Base-by-base conservation (phyloP, 73 alveolate species). In the Breviolum minutum region DNA sequence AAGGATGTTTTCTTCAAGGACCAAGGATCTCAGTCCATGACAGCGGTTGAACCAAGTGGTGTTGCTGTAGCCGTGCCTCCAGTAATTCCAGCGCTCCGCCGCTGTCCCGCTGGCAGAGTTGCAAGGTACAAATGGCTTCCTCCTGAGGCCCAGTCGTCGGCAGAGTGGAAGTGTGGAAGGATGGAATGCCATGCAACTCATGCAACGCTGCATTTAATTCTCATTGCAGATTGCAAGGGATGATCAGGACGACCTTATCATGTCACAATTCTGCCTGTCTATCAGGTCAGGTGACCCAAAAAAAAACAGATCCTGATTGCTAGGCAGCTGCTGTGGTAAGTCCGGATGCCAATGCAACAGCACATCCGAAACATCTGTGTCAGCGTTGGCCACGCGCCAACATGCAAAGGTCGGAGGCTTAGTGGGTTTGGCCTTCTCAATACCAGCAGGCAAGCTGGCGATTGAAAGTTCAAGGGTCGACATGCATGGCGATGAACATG, bases 11-110 rank as follows among this genome's bases (percentile, higher is more conserved):
- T 17, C 24, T 22, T 48, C 11, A 48, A 81, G 20, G 70, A 17
- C 76, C 74, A 22, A 83, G 74, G 73, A 2, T 27, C 77, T 63
- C 79, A 14, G 80, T 86, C 79, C 79, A 61, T 61, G 81, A 88
- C 26, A 64, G 29, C 90, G 91, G 90, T 19, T 80, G 77, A 60
- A 60, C 91, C 80, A 92, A 40, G 90, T 74, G 98, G 29, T 74
- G 98, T 73, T 92, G 86, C 68, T 92, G 98, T 71, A 92, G 61
- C 27, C 91, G 63, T 11, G 98, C 98, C 19, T 92, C 98, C 90
- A 76, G n/a, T 66, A 92, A 76, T 61, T 92, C 98, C 79, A 62
- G 10, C 81, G 26, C 63, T 17, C 74, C 30, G 87, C 66, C 84
- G 12, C 61, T 27, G 76, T 74, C 95, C 63, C 64, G 81, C 30